A percentile compares a stretch with the other conserved stretches of the same genome.
Evolutionary conservation across 345 rosid genomes (phyloP).

Genomic region (Reutealis trisperma): DNA sequence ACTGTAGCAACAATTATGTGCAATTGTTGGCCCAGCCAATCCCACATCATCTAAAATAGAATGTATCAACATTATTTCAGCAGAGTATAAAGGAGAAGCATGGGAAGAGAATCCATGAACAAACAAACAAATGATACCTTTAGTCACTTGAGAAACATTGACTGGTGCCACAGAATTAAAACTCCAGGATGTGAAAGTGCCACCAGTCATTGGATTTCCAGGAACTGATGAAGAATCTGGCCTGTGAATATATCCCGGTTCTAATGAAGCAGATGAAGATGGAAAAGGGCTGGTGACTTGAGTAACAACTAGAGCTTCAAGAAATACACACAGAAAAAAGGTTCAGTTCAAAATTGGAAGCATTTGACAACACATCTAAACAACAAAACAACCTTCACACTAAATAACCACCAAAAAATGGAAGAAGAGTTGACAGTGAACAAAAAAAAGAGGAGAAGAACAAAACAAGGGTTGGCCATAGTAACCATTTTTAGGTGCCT

Average conservation of each 20-base stretch:
- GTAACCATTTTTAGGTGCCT: constrained; percentile 71
- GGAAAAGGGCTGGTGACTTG: constrained; percentile 47
- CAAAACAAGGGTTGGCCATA: neutral
- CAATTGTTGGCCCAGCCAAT: constrained; percentile 25
- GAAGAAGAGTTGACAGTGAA: neutral
- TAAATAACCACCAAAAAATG: neutral
- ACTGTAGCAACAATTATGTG: constrained; percentile 38
- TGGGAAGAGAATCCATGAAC: neutral
- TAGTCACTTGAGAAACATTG: constrained; percentile 33
- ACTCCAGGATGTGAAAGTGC: constrained; percentile 56
- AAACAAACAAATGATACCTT: constrained; percentile 39
- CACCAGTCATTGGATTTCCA: constrained; percentile 41
- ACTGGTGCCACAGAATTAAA: constrained; percentile 39
- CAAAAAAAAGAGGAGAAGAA: neutral
- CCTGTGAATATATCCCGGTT: constrained; percentile 41
- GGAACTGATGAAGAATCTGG: constrained; percentile 50
- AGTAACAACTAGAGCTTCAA: constrained; percentile 48
- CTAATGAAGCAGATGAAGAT: constrained; percentile 50
- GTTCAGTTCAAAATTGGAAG: constrained; percentile 24
- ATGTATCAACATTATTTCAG: neutral
- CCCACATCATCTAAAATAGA: constrained; percentile 35
- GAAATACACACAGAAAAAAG: neutral
- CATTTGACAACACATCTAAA: neutral
- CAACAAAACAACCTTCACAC: neutral
- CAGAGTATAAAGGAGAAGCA: neutral